Conservation (phyloP, 1,284 basidiomycete genomes). For the Athelia psychrophila region DNA sequence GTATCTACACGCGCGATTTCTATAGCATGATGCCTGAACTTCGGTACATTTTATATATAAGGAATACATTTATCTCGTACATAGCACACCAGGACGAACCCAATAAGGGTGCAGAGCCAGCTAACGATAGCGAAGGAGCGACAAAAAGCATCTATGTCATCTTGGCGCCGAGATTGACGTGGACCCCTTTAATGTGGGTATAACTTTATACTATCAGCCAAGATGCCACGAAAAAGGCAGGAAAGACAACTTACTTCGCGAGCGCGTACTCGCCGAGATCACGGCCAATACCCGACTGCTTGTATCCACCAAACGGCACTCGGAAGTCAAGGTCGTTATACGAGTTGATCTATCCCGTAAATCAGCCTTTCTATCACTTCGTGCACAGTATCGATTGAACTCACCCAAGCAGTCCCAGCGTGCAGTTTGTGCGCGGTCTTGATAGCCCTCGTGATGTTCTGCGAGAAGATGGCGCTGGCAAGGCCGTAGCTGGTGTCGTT, state of each 20-base stretch:
- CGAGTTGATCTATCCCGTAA: slow-evolving; percentile 57
- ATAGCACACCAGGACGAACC: no score
- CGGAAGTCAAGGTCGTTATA: slow-evolving; percentile 56
- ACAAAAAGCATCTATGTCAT: background rate
- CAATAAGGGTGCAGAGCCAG: no score
- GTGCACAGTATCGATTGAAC: slow-evolving; percentile 7
- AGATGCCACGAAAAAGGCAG: background rate
- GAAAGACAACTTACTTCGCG: slow-evolving; percentile 41
- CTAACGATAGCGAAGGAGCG: no score
- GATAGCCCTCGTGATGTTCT: slow-evolving; percentile 75
- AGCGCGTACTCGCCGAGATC: slow-evolving; percentile 77
- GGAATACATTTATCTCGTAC: no score
- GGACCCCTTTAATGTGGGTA: slow-evolving; percentile 64
- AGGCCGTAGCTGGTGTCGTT: slow-evolving; percentile 90
- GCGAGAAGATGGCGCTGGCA: slow-evolving; percentile 82
- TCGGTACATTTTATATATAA: no score
- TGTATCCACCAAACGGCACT: slow-evolving; percentile 81
- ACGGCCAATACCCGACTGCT: slow-evolving; percentile 75
- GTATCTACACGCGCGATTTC: no score
- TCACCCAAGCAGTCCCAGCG: slow-evolving; percentile 78
- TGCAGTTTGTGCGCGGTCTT: slow-evolving; percentile 74
- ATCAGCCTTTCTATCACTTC: background rate
- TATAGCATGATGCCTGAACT: no score
- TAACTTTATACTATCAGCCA: slow-evolving; percentile 41
- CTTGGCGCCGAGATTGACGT: slow-evolving; percentile 49